These are phyloP conservation scores for Kappamyces sp. DNA, from an alignment of 192 early-diverging fungal species.

Conservation along the genomic window DNA sequence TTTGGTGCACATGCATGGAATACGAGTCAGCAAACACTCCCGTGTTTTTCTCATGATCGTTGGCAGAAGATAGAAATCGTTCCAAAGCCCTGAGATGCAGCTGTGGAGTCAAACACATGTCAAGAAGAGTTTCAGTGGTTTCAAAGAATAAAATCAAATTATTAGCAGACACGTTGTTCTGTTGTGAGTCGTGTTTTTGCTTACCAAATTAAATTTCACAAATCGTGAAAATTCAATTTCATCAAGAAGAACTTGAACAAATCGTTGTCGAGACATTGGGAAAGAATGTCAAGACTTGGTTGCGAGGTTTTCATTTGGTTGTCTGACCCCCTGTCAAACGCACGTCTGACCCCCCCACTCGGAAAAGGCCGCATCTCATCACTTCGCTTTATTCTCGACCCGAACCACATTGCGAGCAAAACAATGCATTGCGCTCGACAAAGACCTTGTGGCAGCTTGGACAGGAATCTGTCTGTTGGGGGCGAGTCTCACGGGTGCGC, in stretches of 20 bases:
- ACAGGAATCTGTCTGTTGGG: no score
- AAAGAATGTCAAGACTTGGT: not conserved
- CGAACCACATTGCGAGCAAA: no score
- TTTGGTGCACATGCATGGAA: slow-evolving; percentile 2
- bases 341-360: no score
- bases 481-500: no score
- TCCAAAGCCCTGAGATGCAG: not conserved
- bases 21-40: not conserved
- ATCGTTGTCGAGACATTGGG: not conserved
- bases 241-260: not conserved
- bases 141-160: slow-evolving; percentile 11
- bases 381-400: no score
- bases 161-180: not conserved
- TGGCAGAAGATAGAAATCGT: not conserved
- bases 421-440: no score
- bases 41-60: not conserved
- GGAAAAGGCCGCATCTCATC: no score
- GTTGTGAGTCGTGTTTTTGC: not conserved
- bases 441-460: no score
- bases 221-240: slow-evolving; percentile 4
- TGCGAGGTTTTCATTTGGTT: not conserved
- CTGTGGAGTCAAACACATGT: not conserved
- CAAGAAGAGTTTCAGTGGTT: slow-evolving; percentile 6
- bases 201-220: slow-evolving; percentile 4
- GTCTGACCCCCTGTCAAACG: no score